A percentile compares a stretch with the other conserved stretches of the same genome.
phyloP scores from a whole-genome alignment of 2,329 filamentous ascomycete genomes.

The Colletotrichum ledebouriae region DNA sequence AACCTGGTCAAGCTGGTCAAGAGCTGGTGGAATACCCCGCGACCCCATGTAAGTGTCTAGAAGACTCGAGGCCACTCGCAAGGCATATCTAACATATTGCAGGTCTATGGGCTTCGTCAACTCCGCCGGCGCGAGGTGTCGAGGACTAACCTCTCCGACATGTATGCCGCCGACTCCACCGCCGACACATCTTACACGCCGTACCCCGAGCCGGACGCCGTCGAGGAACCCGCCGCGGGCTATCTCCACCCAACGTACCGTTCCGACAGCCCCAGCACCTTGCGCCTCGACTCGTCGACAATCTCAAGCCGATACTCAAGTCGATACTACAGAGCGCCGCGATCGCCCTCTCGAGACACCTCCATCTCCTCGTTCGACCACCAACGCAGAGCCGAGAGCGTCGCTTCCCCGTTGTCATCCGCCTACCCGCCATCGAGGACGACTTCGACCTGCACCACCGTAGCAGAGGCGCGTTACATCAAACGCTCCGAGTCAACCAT shows the following conservation, averaged over 20 bases:
- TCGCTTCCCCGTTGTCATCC: slow-evolving; percentile 16
- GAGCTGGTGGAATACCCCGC: slow-evolving; percentile 18
- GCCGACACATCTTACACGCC: background rate
- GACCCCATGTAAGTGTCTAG: slow-evolving; percentile 39
- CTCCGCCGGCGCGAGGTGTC: slow-evolving; percentile 45
- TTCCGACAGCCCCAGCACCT: slow-evolving; percentile 31
- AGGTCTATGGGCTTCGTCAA: slow-evolving; percentile 46
- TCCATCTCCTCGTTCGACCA: slow-evolving; percentile 29
- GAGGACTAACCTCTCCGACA: slow-evolving; percentile 31
- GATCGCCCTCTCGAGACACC: slow-evolving; percentile 22
- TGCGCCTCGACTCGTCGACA: slow-evolving; percentile 9
- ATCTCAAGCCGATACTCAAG: slow-evolving; percentile 36
- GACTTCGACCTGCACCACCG: slow-evolving; percentile 10
- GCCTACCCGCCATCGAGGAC: slow-evolving; percentile 14
- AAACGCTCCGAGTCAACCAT: slow-evolving; percentile 7
- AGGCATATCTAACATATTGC: background rate
- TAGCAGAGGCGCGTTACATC: slow-evolving; percentile 17
- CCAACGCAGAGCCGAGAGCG: slow-evolving; percentile 14
- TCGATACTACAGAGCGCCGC: slow-evolving; percentile 38
- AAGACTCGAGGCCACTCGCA: background rate
- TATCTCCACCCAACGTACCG: slow-evolving; percentile 29
- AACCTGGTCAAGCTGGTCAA: slow-evolving; percentile 29
- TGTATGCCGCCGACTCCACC: slow-evolving; percentile 7
- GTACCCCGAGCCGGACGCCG: slow-evolving; percentile 11
- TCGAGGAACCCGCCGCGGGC: slow-evolving; percentile 14